Percentiles rank a stretch among this genome's conserved stretches.
Evolutionary conservation across 179 eudicot species (phyloP).

Genomic region (Silene noctiflora): DNA sequence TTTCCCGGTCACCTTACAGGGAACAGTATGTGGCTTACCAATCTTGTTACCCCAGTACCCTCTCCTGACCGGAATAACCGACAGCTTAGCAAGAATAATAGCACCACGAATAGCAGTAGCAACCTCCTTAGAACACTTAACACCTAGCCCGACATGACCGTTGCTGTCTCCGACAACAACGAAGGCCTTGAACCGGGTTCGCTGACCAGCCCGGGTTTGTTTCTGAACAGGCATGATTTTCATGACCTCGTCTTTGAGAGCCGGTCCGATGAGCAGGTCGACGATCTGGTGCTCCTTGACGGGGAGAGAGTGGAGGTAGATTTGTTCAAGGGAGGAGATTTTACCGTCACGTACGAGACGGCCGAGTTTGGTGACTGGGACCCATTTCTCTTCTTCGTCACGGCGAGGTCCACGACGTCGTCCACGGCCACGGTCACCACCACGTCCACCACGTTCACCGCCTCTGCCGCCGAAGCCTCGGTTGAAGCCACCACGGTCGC

Average conservation of each 20-base stretch:
- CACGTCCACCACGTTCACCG: constrained; percentile 31
- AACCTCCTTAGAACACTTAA: constrained; percentile 65
- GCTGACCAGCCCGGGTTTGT: constrained; percentile 68
- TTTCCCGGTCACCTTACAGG: constrained; percentile 68
- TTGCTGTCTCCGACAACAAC: constrained; percentile 62
- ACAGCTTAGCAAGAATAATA: constrained; percentile 58
- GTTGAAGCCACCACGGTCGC: constrained; percentile 28
- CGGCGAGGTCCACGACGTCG: constrained; percentile 58
- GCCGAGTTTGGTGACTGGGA: constrained; percentile 65
- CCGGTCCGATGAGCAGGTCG: constrained; percentile 43
- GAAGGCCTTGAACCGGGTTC: constrained; percentile 74
- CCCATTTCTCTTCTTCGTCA: constrained; percentile 61
- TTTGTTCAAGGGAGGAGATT: constrained; percentile 48
- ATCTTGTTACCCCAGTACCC: constrained; percentile 80
- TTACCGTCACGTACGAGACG: constrained; percentile 51
- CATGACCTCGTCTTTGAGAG: constrained; percentile 68
- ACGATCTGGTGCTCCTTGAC: constrained; percentile 67
- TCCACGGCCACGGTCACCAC: constrained; percentile 49
- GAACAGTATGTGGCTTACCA: constrained; percentile 61
- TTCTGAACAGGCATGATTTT: constrained; percentile 83
- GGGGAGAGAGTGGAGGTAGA: constrained; percentile 67
- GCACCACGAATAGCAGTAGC: constrained; percentile 68
- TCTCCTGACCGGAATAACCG: constrained; percentile 61
- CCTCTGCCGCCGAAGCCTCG: constrained; percentile 35
- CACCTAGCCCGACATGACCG: constrained; percentile 67